Conservation (phyloP, 371 early-diverging fungal genomes). For the Lichtheimia ramosa region DNA sequence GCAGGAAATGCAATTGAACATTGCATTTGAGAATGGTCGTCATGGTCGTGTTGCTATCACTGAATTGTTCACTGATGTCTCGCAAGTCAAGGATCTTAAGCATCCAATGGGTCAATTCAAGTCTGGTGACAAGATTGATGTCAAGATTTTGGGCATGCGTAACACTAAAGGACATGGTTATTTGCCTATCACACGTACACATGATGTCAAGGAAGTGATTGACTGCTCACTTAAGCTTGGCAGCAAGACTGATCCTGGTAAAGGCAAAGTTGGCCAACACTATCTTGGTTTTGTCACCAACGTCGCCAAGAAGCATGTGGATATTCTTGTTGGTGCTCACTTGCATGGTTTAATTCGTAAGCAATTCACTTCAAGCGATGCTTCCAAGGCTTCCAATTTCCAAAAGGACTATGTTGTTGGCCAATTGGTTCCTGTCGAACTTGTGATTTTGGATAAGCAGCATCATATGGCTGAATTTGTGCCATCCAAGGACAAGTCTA, state of each 20-base stretch:
- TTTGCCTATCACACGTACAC: constrained; percentile 61
- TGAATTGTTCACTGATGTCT: constrained; percentile 54
- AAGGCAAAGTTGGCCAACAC: constrained; percentile 47
- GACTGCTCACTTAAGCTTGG: constrained; percentile 32
- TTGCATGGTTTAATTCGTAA: constrained; percentile 47
- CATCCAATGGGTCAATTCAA: constrained; percentile 43
- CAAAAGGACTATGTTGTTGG: constrained; percentile 55
- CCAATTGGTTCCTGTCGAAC: constrained; percentile 57
- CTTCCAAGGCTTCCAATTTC: constrained; percentile 42
- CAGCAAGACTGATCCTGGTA: constrained; percentile 15
- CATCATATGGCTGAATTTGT: constrained; percentile 35
- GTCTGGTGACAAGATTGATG: constrained; percentile 42
- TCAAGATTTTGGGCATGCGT: constrained; percentile 68
- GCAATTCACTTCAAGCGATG: constrained; percentile 51
- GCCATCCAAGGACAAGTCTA: constrained; percentile 26
- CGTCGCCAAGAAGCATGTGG: constrained; percentile 38
- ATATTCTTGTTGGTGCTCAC: constrained; percentile 42
- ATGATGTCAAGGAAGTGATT: constrained; percentile 18
- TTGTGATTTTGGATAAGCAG: constrained; percentile 46
- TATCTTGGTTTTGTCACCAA: constrained; percentile 62
- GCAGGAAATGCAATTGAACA: constrained; percentile 58
- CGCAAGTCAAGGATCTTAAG: constrained; percentile 33
- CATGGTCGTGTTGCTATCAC: constrained; percentile 70
- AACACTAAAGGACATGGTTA: constrained; percentile 57
- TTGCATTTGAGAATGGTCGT: constrained; percentile 63